Conservation (phyloP, 441 rosid genomes). For the Populus tomentosa region DNA sequence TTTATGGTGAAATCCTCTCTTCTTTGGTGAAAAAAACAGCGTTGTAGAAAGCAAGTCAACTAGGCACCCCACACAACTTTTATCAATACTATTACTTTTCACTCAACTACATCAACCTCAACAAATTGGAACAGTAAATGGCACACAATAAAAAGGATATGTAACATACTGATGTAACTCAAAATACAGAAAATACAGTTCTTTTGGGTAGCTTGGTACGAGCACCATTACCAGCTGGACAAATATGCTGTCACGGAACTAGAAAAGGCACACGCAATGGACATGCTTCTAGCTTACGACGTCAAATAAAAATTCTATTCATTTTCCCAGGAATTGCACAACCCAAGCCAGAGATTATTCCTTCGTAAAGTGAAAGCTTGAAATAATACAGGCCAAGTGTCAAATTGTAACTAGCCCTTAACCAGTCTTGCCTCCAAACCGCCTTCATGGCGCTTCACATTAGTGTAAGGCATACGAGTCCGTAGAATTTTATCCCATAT, state of each 20-base stretch:
- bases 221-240: too few relatives aligned
- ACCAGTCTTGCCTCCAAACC: slow-evolving; percentile 59
- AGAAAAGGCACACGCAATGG: slow-evolving; percentile 2
- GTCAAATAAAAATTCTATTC: slow-evolving; percentile 25
- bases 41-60: background rate
- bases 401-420: slow-evolving; percentile 33
- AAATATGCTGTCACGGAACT: slow-evolving; percentile 14
- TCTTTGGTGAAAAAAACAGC: background rate
- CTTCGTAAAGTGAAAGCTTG: slow-evolving; percentile 13
- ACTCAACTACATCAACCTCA: too few relatives aligned
- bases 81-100: too few relatives aligned
- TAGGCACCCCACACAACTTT: background rate
- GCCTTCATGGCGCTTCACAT: slow-evolving; percentile 51
- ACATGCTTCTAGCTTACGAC: slow-evolving; percentile 7
- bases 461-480: slow-evolving; percentile 53
- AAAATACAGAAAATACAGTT: slow-evolving; percentile 14
- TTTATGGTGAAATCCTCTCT: background rate
- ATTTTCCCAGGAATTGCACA: slow-evolving; percentile 20
- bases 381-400: slow-evolving; percentile 14
- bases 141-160: slow-evolving; percentile 10
- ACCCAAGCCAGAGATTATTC: slow-evolving; percentile 16
- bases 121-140: background rate
- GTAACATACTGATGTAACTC: slow-evolving; percentile 14
- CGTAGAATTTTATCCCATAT: slow-evolving; percentile 67
- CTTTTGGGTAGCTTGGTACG: too few relatives aligned